Evolutionary conservation across 495 filamentous ascomycete species (phyloP).

Genomic region (Daldinia grandis): DNA sequence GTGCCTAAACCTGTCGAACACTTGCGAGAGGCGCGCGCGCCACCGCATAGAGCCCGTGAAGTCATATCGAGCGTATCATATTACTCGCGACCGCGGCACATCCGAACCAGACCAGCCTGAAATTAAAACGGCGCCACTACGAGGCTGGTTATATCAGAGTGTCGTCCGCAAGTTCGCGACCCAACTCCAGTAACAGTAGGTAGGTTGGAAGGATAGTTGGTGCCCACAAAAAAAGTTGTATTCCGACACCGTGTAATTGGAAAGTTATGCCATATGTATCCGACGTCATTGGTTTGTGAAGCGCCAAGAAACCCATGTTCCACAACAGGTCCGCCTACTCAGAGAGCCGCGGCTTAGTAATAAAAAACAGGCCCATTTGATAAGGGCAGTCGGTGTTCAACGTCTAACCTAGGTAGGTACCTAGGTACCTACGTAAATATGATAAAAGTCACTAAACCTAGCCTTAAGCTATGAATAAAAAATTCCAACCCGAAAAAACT

Average conservation of each 20-base stretch:
- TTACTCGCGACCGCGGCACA: slow-evolving; percentile 9
- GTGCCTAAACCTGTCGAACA: slow-evolving; percentile 6
- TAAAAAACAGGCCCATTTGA: background rate
- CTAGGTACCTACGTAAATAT: too few relatives aligned
- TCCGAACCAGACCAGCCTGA: background rate
- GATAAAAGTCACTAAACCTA: too few relatives aligned
- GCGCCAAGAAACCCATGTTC: background rate
- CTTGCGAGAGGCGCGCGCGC: slow-evolving; percentile 26
- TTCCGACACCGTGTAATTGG: background rate
- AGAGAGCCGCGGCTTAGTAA: background rate
- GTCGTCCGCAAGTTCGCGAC: background rate
- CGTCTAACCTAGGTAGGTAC: too few relatives aligned
- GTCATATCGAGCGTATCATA: slow-evolving; percentile 37
- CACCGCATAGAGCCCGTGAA: slow-evolving; percentile 35
- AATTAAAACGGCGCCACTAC: background rate
- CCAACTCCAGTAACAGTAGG: background rate
- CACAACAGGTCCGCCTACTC: background rate
- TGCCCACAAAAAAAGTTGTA: background rate
- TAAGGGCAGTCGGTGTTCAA: background rate
- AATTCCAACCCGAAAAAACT: too few relatives aligned
- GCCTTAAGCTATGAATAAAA: too few relatives aligned
- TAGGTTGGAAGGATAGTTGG: background rate
- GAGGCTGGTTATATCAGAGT: background rate
- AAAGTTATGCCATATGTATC: background rate
- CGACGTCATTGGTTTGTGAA: background rate